Evolutionary conservation across 257 asterid species (phyloP).

Genomic region (Solanum arcanum): DNA sequence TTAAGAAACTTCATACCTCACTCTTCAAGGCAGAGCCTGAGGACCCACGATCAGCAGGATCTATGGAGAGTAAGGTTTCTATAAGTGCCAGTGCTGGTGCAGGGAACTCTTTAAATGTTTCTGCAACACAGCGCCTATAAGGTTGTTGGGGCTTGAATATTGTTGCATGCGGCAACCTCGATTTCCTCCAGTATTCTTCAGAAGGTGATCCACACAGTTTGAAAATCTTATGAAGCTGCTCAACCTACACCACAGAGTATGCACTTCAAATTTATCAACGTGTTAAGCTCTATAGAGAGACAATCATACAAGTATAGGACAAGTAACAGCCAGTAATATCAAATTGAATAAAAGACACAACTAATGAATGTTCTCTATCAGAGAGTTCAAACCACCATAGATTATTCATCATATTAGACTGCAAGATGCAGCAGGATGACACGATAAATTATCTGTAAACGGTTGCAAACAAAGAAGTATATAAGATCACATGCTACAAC

Average conservation of each 20-base stretch:
- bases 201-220: conserved; percentile 97
- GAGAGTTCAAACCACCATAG: not conserved
- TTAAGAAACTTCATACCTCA: conserved; percentile 41
- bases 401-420: not conserved
- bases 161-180: conserved; percentile 89
- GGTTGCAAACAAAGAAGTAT: not conserved
- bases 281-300: not conserved
- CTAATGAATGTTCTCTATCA: not conserved
- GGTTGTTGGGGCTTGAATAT: conserved; percentile 96
- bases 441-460: not conserved
- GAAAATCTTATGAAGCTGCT: conserved; percentile 93
- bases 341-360: not conserved
- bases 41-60: conserved; percentile 87
- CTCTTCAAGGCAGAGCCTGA: conserved; percentile 81
- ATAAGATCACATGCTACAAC: not conserved
- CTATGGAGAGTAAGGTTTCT: conserved; percentile 70
- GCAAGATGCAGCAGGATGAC: not conserved
- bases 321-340: not conserved
- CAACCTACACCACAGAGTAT: conserved; percentile 47
- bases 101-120: conserved; percentile 82
- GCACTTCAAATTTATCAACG: not conserved
- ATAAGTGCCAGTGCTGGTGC: conserved; percentile 66
- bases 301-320: not conserved
- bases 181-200: conserved; percentile 94
- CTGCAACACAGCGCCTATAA: conserved; percentile 72